Conservation (phyloP, 306 rosid species). For the Prunus kanzakura region DNA sequence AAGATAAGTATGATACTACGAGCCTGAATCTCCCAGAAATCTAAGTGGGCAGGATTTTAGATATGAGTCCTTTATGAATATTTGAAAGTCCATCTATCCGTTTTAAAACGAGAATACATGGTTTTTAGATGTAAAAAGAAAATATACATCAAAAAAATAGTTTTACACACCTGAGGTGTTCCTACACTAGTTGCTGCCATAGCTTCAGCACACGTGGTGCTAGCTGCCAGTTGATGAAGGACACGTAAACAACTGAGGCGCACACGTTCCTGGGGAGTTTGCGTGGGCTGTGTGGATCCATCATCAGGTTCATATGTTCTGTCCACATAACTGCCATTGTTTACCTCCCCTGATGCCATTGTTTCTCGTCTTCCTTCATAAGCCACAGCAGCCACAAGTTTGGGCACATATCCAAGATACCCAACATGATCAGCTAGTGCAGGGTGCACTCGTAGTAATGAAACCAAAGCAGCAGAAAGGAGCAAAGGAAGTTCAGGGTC, state of each 20-base stretch:
- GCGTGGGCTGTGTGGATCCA: constrained; percentile 62
- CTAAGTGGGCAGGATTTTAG: not conserved
- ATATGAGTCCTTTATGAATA: not conserved
- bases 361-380: constrained; percentile 93
- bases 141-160: not conserved
- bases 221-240: constrained; percentile 96
- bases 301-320: constrained; percentile 46
- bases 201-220: constrained; percentile 98
- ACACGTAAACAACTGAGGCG: constrained; percentile 98
- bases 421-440: constrained; percentile 99
- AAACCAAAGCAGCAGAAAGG: constrained; percentile 94
- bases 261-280: constrained; percentile 93
- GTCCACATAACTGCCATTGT: constrained; percentile 50
- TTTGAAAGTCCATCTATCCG: not conserved
- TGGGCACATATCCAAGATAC: constrained; percentile 98
- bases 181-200: constrained; percentile 99
- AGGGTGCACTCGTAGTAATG: constrained; percentile 94
- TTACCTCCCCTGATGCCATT: constrained; percentile 76
- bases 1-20: not conserved
- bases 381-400: constrained; percentile 96
- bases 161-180: constrained; percentile 79
- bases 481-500: constrained; percentile 98
- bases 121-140: not conserved
- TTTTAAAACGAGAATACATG: not conserved
- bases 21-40: not conserved